Evolutionary conservation across 202 grass and related monocot genomes (phyloP).

Genomic region (Cymbopogon flexuosus): DNA sequence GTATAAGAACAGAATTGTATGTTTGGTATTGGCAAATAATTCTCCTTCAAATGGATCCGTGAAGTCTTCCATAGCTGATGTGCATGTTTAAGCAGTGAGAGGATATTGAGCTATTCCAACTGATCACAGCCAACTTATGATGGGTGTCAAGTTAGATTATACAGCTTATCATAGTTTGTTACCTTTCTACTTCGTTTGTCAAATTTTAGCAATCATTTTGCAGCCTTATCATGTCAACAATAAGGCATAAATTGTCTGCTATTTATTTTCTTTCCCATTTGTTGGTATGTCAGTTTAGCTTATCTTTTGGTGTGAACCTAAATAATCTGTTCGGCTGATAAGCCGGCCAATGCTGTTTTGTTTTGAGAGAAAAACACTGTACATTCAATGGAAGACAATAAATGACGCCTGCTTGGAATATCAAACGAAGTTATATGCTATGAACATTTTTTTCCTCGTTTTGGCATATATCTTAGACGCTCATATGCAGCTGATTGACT

Average conservation of each 20-base stretch:
- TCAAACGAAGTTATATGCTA: background rate
- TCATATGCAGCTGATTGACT: background rate
- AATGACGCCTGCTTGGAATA: background rate
- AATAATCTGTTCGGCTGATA: too few relatives aligned
- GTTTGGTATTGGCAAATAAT: background rate
- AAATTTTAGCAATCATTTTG: background rate
- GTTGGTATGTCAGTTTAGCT: background rate
- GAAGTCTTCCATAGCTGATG: background rate
- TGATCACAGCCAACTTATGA: slow-evolving; percentile 1
- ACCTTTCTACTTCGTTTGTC: background rate
- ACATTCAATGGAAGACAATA: background rate
- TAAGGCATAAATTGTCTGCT: background rate
- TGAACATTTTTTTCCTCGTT: background rate
- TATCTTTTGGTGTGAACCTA: background rate
- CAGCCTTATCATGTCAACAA: background rate
- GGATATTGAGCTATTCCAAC: background rate
- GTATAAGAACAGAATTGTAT: background rate
- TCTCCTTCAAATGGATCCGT: background rate
- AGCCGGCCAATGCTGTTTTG: too few relatives aligned
- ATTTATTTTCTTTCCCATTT: background rate
- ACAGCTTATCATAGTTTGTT: background rate
- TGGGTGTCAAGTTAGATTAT: background rate
- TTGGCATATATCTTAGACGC: background rate
- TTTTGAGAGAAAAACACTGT: too few relatives aligned
- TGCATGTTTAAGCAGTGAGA: background rate